Percentiles rank a stretch among this genome's conserved stretches.
These are phyloP conservation scores for Boletellus deceptivus DNA, from an alignment of 1,284 basidiomycete species.

Conservation along the genomic window DNA sequence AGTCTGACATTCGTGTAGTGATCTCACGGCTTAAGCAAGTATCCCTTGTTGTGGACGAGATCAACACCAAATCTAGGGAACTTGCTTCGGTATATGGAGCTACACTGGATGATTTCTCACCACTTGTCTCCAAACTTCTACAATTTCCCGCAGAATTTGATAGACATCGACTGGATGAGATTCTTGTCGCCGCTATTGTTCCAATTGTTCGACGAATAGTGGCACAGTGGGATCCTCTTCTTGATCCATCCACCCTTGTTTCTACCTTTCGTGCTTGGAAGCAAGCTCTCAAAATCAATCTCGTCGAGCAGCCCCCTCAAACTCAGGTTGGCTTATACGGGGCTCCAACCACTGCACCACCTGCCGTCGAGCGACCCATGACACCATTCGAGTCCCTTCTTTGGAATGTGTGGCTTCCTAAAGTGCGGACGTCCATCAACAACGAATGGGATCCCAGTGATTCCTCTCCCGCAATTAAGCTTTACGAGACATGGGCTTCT, in stretches of 20 bases:
- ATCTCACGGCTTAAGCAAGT: slow-evolving; percentile 76
- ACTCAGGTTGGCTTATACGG: slow-evolving; percentile 61
- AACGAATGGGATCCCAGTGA: slow-evolving; percentile 86
- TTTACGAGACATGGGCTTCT: slow-evolving; percentile 87
- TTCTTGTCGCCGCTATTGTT: slow-evolving; percentile 87
- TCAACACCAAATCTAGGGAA: slow-evolving; percentile 62
- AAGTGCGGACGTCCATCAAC: slow-evolving; percentile 87
- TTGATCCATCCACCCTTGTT: slow-evolving; percentile 61
- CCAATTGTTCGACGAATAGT: slow-evolving; percentile 73
- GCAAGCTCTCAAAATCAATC: slow-evolving; percentile 59
- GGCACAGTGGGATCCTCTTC: slow-evolving; percentile 69
- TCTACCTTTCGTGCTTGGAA: slow-evolving; percentile 71
- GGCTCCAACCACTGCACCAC: slow-evolving; percentile 34
- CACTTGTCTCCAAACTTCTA: slow-evolving; percentile 68
- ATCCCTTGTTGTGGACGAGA: slow-evolving; percentile 69
- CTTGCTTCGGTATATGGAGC: slow-evolving; percentile 62
- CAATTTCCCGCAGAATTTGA: slow-evolving; percentile 81
- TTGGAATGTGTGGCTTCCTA: slow-evolving; percentile 95
- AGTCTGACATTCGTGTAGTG: slow-evolving; percentile 44
- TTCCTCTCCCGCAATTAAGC: slow-evolving; percentile 72
- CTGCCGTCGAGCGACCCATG: slow-evolving; percentile 66
- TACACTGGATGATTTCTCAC: slow-evolving; percentile 69
- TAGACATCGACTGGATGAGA: slow-evolving; percentile 80
- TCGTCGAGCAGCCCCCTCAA: slow-evolving; percentile 39
- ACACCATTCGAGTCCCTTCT: slow-evolving; percentile 92